Evolutionary conservation across 169 alveolate genomes (phyloP).

Genomic region (Plasmodium relictum): DNA sequence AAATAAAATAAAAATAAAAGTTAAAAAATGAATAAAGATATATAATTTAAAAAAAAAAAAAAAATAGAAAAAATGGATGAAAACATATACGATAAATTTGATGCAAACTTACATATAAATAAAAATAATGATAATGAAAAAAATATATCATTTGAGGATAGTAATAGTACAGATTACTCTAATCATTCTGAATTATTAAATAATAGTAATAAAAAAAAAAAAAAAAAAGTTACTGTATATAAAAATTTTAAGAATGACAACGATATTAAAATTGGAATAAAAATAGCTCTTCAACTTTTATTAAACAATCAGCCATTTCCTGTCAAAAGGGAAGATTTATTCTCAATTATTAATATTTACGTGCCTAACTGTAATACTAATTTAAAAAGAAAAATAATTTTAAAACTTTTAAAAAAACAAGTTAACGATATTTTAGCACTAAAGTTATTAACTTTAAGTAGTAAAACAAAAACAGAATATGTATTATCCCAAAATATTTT

Average conservation of each 20-base stretch:
- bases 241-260: slow-evolving; percentile 15
- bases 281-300: slow-evolving; percentile 43
- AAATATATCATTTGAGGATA: not conserved
- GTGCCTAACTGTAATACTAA: slow-evolving; percentile 48
- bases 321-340: slow-evolving; percentile 53
- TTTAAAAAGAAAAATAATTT: slow-evolving; percentile 20
- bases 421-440: slow-evolving; percentile 41
- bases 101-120: slow-evolving; percentile 25
- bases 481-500: slow-evolving; percentile 35
- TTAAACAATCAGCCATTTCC: slow-evolving; percentile 73
- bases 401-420: slow-evolving; percentile 30
- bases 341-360: slow-evolving; percentile 17
- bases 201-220: slow-evolving; percentile 2
- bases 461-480: slow-evolving; percentile 62
- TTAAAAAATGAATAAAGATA: too few species aligned
- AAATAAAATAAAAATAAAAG: too few species aligned
- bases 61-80: slow-evolving; percentile 7
- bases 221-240: slow-evolving; percentile 3
- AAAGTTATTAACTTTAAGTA: slow-evolving; percentile 37
- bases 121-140: not conserved
- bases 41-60: not conserved
- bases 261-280: slow-evolving; percentile 45
- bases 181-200: too few species aligned
- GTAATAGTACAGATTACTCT: not conserved
- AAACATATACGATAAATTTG: slow-evolving; percentile 19